Evolutionary conservation across 2,329 filamentous ascomycete species (phyloP), one percentile per base, ranked within the genome.

Genomic region (Cytospora mali): DNA sequence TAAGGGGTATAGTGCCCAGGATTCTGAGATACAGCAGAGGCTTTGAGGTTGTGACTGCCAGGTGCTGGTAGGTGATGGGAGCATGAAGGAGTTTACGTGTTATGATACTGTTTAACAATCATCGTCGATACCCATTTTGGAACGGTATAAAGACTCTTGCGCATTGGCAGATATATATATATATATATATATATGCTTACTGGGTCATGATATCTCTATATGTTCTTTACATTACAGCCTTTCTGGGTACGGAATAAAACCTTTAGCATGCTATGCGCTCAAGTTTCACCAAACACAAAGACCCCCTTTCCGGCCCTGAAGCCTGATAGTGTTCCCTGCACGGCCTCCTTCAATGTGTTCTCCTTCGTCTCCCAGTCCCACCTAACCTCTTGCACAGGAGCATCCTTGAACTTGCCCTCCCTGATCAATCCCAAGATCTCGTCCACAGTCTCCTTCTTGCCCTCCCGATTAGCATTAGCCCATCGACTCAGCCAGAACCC

Each of bases 401-500:
- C 88, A 73, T 97, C 92, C 71, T 83, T 87, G 73, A 99, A 96
- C 74, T 89, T 85, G 6, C 92, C 92, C 57, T 85, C 78, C 18
- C 91, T 81, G 28, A 89, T 91, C 73, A 96, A 75, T 48, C 88
- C 84, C 65, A 99, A 77, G 39, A 99, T 88, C 76, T 97, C 91
- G 27, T 89, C 84, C n/a, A 98, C 88, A 51, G 92, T 96, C 71
- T 83, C 84, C 73, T 85, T 84, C 79, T 96, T 96, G 64, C 89
- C 87, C 6, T 82, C 81, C 0, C 88, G 84, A 69, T 97, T 83
- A 66, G 82, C 79, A 72, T 93, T 88, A 54, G 90, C 92, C 94
- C 95, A 98, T 64, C 84, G 87, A 72, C 90, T 95, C 27, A 98
- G 87, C 95, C 95, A 99, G 76, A 98, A 99, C 5, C 95, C 96